Percentiles rank a stretch among this genome's conserved stretches.
phyloP scores from a whole-genome alignment of 306 rosid genomes.

The Begonia fuchsioides region DNA sequence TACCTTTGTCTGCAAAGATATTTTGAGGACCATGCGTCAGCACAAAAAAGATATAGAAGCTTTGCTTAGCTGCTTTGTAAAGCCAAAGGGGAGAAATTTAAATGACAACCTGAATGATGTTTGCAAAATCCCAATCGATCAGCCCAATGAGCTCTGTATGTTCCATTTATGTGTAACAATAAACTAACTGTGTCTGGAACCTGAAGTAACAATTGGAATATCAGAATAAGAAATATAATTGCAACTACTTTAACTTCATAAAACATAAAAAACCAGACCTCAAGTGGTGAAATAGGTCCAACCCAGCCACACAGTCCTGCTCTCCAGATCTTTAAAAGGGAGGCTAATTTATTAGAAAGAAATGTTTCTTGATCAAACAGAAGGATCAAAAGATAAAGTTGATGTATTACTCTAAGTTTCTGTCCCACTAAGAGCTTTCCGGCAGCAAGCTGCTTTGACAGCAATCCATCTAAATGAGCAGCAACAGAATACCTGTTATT shows the following conservation, averaged over 20 bases:
- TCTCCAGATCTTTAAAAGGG: conserved; percentile 63
- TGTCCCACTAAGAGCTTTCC: conserved; percentile 82
- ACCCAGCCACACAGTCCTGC: conserved; percentile 70
- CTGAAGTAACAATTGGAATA: conserved; percentile 34
- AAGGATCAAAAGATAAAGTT: conserved; percentile 5
- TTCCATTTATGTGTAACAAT: conserved; percentile 74
- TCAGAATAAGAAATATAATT: conserved; percentile 10
- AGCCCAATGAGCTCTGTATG: conserved; percentile 85
- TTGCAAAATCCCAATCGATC: conserved; percentile 77
- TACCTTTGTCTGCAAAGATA: conserved; percentile 31
- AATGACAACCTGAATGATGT: conserved; percentile 11
- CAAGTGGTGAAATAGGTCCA: conserved; percentile 71
- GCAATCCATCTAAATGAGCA: conserved; percentile 56
- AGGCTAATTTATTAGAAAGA: conserved; percentile 14
- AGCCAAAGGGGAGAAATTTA: conserved; percentile 7
- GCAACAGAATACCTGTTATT: conserved; percentile 58
- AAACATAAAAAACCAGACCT: conserved; percentile 36
- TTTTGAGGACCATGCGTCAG: conserved; percentile 10
- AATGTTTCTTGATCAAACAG: conserved; percentile 8
- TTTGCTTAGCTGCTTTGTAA: conserved; percentile 8
- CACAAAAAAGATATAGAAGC: conserved; percentile 12
- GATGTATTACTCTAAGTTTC: conserved; percentile 58
- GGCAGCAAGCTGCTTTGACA: conserved; percentile 52
- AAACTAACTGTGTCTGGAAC: conserved; percentile 43
- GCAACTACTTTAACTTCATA: neutral